Base-by-base conservation (phyloP, 2,329 filamentous ascomycete genomes). In the Ceratocystis cubensis region DNA sequence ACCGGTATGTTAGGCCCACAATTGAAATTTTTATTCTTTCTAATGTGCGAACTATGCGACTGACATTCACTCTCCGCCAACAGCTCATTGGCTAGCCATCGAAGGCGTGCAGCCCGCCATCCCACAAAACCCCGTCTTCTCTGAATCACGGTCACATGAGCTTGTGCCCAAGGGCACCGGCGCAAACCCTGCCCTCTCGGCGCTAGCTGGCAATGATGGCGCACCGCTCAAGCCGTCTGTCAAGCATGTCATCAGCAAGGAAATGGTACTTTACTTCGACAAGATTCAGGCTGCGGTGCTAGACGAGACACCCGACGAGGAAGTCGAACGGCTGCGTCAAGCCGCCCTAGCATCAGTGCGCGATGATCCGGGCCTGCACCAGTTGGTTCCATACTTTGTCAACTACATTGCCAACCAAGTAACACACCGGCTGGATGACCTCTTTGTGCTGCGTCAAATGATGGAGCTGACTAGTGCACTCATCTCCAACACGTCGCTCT, bases 41-140 rank as follows among this genome's bases (percentile, higher is more conserved):
- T 10, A 6, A 44, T 48, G 7, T 13, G n/a, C 17, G 20, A 15
- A 28, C 5, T 25, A 25, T 53, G 48, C 28, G 8, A 30, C 69
- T 61, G 33, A 67, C 57, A 30, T 72, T 71, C 44, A 69, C 59
- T 65, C 7, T 22, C 22, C 10, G 8, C 10, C 48, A 66, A 17
- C 73, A 92, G 94, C 90, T 69, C 94, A 99, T 77, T 99, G 94
- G 93, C 86, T 97, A 69, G 92, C 94, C 25, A 91, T 99, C 62
- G 94, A 99, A 80, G 94, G 94, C 68, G 94, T 97, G 33, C 93
- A 99, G 74, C 94, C 94, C 1, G 89, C 91, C 0, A 96, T 97
- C 71, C 91, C 93, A 1, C 93, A 97, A 75, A 99, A 99, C 75
- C 94, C 94, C 5, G 94, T 91, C 1, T 86, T 88, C 5, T 85